Base-by-base conservation (phyloP, 257 asterid genomes). In the Lavandula angustifolia region DNA sequence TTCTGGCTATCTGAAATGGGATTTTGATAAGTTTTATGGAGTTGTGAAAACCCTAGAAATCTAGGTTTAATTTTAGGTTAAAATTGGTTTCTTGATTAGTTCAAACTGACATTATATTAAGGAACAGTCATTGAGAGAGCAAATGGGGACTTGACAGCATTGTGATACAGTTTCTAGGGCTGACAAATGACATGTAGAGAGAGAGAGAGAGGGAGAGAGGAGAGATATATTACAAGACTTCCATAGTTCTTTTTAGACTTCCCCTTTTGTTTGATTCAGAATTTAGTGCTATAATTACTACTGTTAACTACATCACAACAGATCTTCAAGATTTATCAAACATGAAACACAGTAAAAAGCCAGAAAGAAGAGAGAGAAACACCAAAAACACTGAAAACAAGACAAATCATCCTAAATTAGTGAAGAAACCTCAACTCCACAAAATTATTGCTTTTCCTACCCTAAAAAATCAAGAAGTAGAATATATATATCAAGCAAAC, bases 41-140 rank as follows among this genome's bases (percentile, higher is more conserved):
- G 58, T 38, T 73, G 61, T 71, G 54, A 51, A 87, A 87, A 72
- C 92, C 91, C 85, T 84, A 83, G 84, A 67, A 57, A 74, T 17
- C 70, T 67, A 66, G 59, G 51, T 32, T 32, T 22, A 22, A 22
- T 22, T 49, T n/a, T 3, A 47, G 89, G 70, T 79, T 32, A 53
- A 58, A 41, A 38, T 5, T 1, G 0, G 4, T 53, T 31, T 47
- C 22, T 61, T 60, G 4, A 9, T 70, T 79, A 68, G 7, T 37
- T 37, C 8, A 9, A 37, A 70, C 59, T 79, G 86, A 85, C 82
- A 56, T 59, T 69, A 57, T 68, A 34, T 74, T 82, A 72, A 76
- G 86, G 73, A 73, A 72, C 60, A 51, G 81, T 80, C 88, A 74
- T 62, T 31, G 18, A 67, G 71, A 72, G 35, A 67, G 73, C 78